These are phyloP conservation scores for Talaromyces sp. DNA, from an alignment of 2,329 filamentous ascomycete species.

Conservation along the genomic window DNA sequence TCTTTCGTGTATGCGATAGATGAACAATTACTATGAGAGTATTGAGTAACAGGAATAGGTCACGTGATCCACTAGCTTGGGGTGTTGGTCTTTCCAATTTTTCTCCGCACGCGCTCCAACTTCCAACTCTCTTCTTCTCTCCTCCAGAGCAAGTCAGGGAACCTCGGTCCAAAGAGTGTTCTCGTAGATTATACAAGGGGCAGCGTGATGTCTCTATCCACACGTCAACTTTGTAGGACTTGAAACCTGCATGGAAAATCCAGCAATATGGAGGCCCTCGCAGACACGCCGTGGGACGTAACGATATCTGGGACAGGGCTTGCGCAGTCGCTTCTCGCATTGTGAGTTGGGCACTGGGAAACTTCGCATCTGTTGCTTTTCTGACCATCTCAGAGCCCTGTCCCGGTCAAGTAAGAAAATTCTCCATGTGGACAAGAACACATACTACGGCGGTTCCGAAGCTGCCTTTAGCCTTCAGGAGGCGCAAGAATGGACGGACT, in stretches of 20 bases:
- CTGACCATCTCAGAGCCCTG: conserved; percentile 71
- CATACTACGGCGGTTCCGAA: conserved; percentile 81
- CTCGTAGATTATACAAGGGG: neutral
- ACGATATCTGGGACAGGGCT: conserved; percentile 74
- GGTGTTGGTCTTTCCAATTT: neutral
- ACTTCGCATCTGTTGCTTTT: conserved; percentile 23
- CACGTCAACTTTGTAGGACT: neutral
- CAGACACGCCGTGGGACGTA: conserved; percentile 72
- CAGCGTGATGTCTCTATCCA: neutral
- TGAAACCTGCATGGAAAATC: conserved; percentile 1
- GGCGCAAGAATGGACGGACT: conserved; percentile 66
- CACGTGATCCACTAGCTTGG: conserved; percentile 9
- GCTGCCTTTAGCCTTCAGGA: conserved; percentile 82
- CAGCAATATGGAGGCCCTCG: conserved; percentile 63
- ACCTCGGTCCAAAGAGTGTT: neutral
- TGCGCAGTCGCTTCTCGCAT: conserved; percentile 71
- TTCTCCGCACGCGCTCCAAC: neutral
- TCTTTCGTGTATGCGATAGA: neutral
- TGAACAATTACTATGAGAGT: neutral
- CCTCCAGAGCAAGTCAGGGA: neutral
- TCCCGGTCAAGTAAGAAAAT: conserved; percentile 89
- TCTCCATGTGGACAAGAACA: conserved; percentile 80
- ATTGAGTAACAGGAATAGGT: neutral
- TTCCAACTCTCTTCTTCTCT: neutral
- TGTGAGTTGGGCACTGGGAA: conserved; percentile 48